phyloP scores from a whole-genome alignment of 371 early-diverging fungal genomes.

The Lichtheimia corymbifera region DNA sequence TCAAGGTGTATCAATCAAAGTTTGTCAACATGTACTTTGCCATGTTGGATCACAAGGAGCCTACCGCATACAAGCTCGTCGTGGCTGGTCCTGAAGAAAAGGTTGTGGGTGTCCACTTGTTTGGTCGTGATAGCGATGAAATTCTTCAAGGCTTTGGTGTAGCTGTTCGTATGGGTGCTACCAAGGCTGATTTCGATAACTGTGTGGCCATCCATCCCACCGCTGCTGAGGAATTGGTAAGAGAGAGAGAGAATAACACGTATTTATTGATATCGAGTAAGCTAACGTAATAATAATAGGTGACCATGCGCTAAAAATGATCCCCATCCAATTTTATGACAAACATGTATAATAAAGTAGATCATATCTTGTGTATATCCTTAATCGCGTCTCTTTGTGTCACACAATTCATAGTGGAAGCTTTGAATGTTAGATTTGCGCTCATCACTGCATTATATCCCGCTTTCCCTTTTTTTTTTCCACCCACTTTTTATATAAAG shows the following conservation, averaged over 20 bases:
- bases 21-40: constrained; percentile 94
- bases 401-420: too few species aligned
- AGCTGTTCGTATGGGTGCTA: constrained; percentile 90
- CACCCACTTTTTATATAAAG: background rate
- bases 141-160: constrained; percentile 91
- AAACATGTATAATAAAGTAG: too few species aligned
- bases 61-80: constrained; percentile 90
- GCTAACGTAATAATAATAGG: constrained; percentile 11
- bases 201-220: constrained; percentile 98
- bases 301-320: constrained; percentile 26
- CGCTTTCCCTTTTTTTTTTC: background rate
- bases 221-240: constrained; percentile 88
- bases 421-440: background rate
- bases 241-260: background rate
- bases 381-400: too few species aligned
- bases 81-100: constrained; percentile 84
- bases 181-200: constrained; percentile 92
- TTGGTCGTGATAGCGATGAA: constrained; percentile 92
- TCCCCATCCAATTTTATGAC: background rate
- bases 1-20: constrained; percentile 82
- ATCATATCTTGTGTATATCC: too few species aligned
- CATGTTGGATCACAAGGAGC: constrained; percentile 86
- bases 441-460: background rate
- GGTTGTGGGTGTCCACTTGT: constrained; percentile 94
- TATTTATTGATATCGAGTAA: background rate